Evolutionary conservation across 2,329 filamentous ascomycete species (phyloP).

Genomic region (Graphiopsis chlorocephala): DNA sequence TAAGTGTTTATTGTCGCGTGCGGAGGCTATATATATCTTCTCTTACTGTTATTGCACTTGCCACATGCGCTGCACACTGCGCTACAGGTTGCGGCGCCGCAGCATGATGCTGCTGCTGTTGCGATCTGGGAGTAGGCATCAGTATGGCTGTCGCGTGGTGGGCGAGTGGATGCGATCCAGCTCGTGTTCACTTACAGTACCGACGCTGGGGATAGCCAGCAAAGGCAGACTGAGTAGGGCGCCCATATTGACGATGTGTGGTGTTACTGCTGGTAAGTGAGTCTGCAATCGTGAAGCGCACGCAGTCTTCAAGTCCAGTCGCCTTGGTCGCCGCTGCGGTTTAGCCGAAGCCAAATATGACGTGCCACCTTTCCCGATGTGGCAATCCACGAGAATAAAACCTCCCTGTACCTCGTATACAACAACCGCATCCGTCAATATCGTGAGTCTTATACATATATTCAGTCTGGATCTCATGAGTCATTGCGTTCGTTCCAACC

Average conservation of each 20-base stretch:
- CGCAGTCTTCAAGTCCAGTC: not conserved
- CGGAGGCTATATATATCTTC: not conserved
- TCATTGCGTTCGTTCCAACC: not conserved
- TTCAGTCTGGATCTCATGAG: constrained; percentile 1
- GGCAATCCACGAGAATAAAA: constrained; percentile 7
- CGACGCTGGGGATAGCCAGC: constrained; percentile 79
- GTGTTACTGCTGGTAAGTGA: not conserved
- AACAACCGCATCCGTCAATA: not conserved
- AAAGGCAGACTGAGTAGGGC: constrained; percentile 86
- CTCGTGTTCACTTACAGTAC: constrained; percentile 64
- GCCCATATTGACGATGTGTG: constrained; percentile 62
- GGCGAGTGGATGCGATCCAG: not conserved
- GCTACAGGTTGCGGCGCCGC: constrained; percentile 92
- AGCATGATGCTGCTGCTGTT: constrained; percentile 84
- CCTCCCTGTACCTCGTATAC: not conserved
- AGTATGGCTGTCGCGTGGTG: constrained; percentile 8
- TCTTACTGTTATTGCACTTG: constrained; percentile 79
- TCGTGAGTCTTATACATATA: not conserved
- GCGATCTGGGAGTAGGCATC: constrained; percentile 54
- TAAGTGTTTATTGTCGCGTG: not conserved
- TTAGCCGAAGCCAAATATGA: constrained; percentile 1
- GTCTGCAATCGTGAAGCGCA: not conserved
- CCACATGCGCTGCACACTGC: constrained; percentile 94
- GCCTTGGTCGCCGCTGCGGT: not conserved
- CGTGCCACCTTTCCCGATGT: constrained; percentile 7